Conservation (phyloP, 2,329 filamentous ascomycete species). For the Elsinoe batatas region DNA sequence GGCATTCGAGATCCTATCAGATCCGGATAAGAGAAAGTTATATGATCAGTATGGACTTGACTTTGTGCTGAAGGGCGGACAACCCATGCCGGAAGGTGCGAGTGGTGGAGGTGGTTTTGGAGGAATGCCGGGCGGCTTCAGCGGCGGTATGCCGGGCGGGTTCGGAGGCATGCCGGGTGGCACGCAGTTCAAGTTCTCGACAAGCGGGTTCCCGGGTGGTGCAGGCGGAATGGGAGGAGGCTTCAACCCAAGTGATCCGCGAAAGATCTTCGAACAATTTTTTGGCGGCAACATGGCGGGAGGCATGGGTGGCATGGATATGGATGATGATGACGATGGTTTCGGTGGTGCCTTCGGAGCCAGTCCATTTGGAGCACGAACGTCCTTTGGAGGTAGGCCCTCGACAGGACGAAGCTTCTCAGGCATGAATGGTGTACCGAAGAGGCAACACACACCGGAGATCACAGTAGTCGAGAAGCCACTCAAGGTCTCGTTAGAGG, state of each 20-base stretch:
- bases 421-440: slow-evolving; percentile 24
- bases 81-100: slow-evolving; percentile 51
- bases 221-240: slow-evolving; percentile 39
- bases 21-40: slow-evolving; percentile 89
- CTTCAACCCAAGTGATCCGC: slow-evolving; percentile 76
- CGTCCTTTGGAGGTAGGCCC: slow-evolving; percentile 15
- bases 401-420: slow-evolving; percentile 18
- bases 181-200: slow-evolving; percentile 56
- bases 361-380: slow-evolving; percentile 17
- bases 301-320: slow-evolving; percentile 31
- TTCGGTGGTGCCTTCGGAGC: slow-evolving; percentile 28
- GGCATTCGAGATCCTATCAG: slow-evolving; percentile 94
- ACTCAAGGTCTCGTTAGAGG: slow-evolving; percentile 72
- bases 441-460: slow-evolving; percentile 57
- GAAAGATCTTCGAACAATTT: slow-evolving; percentile 79
- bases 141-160: slow-evolving; percentile 20
- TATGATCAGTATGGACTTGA: slow-evolving; percentile 95
- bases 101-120: slow-evolving; percentile 41
- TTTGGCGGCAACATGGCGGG: slow-evolving; percentile 48
- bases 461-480: slow-evolving; percentile 84
- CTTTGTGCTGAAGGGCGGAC: slow-evolving; percentile 74
- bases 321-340: slow-evolving; percentile 34
- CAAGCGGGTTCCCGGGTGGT: slow-evolving; percentile 36
- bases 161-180: slow-evolving; percentile 43
- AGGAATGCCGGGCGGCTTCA: slow-evolving; percentile 42